These are phyloP conservation scores for Fomitopsis betulina DNA, from an alignment of 1,284 basidiomycete species.

Conservation along the genomic window DNA sequence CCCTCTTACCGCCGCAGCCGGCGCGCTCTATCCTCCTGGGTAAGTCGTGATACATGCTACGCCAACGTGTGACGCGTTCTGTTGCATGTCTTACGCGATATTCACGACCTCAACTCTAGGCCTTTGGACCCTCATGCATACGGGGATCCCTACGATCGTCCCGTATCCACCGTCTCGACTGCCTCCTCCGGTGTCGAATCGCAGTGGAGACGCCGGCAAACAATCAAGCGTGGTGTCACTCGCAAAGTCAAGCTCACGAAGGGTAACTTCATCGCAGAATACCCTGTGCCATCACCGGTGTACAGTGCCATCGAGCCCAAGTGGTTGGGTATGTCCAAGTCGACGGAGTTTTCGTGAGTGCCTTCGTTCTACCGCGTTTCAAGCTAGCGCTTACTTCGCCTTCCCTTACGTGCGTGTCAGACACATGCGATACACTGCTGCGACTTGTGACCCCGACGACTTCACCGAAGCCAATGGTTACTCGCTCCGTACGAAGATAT, in stretches of 20 bases:
- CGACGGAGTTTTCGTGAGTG: conserved; percentile 82
- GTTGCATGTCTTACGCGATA: background rate
- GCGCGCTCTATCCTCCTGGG: conserved; percentile 71
- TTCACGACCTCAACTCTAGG: conserved; percentile 28
- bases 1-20: conserved; percentile 56
- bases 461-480: conserved; percentile 81
- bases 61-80: background rate
- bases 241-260: conserved; percentile 90
- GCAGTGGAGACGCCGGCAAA: conserved; percentile 84
- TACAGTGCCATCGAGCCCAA: conserved; percentile 82
- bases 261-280: conserved; percentile 89
- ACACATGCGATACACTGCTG: conserved; percentile 91
- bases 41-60: conserved; percentile 31
- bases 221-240: conserved; percentile 90
- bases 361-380: background rate
- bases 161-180: conserved; percentile 58
- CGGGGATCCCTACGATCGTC: conserved; percentile 67
- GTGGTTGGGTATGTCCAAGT: conserved; percentile 59
- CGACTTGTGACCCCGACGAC: conserved; percentile 94
- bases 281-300: conserved; percentile 86
- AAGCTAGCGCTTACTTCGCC: background rate
- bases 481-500: conserved; percentile 80
- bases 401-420: conserved; percentile 29
- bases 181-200: conserved; percentile 64
- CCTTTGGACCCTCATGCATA: conserved; percentile 56